These are phyloP conservation scores for Scenedesmus sp. DNA, from an alignment of 163 green algal species.

Conservation along the genomic window DNA sequence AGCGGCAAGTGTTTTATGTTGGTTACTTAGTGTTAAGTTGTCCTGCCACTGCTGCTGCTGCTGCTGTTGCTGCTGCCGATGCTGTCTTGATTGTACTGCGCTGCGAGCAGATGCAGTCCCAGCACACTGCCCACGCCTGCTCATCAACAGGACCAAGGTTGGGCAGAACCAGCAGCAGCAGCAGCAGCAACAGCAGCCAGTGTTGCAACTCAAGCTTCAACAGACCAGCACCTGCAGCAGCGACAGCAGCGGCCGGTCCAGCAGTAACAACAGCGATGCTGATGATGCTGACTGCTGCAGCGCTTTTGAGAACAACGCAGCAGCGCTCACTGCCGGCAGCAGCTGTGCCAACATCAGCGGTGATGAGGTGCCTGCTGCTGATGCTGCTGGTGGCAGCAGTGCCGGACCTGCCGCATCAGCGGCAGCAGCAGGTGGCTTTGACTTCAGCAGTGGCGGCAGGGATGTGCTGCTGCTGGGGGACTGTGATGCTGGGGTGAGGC, in stretches of 20 bases:
- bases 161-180: slow-evolving; percentile 59
- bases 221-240: no score
- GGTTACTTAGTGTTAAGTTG: no score
- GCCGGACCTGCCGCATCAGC: background rate
- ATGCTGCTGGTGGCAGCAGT: no score
- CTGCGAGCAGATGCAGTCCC: slow-evolving; percentile 58
- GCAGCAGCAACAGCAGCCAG: slow-evolving; percentile 73
- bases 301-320: slow-evolving; percentile 20
- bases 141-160: slow-evolving; percentile 86
- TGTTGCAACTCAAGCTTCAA: no score
- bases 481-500: slow-evolving; percentile 74
- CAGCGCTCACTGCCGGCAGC: slow-evolving; percentile 30
- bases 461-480: slow-evolving; percentile 81
- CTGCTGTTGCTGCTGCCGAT: slow-evolving; percentile 58
- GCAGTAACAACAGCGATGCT: slow-evolving; percentile 58
- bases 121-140: slow-evolving; percentile 67
- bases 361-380: slow-evolving; percentile 49
- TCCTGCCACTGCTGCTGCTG: background rate
- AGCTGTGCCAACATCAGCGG: slow-evolving; percentile 15
- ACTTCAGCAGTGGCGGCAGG: slow-evolving; percentile 64
- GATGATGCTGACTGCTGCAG: background rate
- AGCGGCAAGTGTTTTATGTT: no score
- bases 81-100: slow-evolving; percentile 8
- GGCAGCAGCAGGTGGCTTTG: slow-evolving; percentile 67
- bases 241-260: slow-evolving; percentile 70